phyloP scores from a whole-genome alignment of 2,329 filamentous ascomycete species.

The Diaporthe caulivora region DNA sequence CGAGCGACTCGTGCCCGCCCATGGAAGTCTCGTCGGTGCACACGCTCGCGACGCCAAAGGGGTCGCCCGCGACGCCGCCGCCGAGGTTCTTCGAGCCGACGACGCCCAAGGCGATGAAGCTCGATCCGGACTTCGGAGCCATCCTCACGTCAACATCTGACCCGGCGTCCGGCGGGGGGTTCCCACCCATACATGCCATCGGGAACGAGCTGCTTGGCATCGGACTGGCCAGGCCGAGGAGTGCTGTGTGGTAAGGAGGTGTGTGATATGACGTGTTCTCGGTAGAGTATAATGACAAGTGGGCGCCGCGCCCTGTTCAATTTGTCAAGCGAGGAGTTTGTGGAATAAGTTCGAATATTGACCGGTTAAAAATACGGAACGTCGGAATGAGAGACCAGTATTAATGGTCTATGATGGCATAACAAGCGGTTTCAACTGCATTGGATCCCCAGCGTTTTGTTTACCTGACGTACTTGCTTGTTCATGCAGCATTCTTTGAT shows the following conservation, averaged over 20 bases:
- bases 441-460: no score
- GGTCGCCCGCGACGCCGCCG: slow-evolving; percentile 36
- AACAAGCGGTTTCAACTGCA: no score
- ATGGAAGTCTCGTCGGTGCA: slow-evolving; percentile 20
- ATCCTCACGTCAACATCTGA: slow-evolving; percentile 10
- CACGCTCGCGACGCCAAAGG: neutral
- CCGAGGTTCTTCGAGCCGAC: slow-evolving; percentile 45
- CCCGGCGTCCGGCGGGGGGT: neutral
- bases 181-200: neutral
- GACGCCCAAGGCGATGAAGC: slow-evolving; percentile 49
- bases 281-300: neutral
- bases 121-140: slow-evolving; percentile 7
- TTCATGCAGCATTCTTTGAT: no score
- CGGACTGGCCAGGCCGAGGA: neutral
- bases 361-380: no score
- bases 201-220: neutral
- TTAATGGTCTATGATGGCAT: no score
- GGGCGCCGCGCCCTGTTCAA: neutral
- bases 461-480: no score
- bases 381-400: no score
- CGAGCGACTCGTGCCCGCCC: slow-evolving; percentile 19
- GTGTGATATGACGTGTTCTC: neutral
- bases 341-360: neutral
- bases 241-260: slow-evolving; percentile 5
- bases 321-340: slow-evolving; percentile 7